These are phyloP conservation scores for Hypoxylon rickii DNA, from an alignment of 495 filamentous ascomycete genomes.

Conservation along the genomic window DNA sequence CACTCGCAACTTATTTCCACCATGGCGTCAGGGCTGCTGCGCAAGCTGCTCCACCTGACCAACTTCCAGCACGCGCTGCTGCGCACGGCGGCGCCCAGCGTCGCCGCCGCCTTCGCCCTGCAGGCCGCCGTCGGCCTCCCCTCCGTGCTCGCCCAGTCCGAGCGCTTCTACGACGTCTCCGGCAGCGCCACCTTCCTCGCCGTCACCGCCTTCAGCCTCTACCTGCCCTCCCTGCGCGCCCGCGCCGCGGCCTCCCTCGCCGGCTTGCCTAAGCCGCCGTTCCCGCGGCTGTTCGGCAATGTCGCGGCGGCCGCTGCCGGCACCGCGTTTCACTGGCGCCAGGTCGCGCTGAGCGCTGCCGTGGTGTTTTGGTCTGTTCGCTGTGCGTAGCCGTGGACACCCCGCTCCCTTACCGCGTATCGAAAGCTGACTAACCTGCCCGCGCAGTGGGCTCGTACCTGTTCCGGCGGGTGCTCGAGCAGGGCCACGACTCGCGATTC, in stretches of 20 bases:
- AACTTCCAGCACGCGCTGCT: slow-evolving; percentile 63
- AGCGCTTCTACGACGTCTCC: slow-evolving; percentile 68
- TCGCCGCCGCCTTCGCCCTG: slow-evolving; percentile 59
- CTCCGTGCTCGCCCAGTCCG: slow-evolving; percentile 59
- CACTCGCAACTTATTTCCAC: background rate
- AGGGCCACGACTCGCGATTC: slow-evolving; percentile 65
- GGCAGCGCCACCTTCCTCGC: slow-evolving; percentile 65
- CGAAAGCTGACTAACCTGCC: no score
- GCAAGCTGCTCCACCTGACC: slow-evolving; percentile 57
- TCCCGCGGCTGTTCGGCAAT: slow-evolving; percentile 49
- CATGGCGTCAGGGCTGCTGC: slow-evolving; percentile 52
- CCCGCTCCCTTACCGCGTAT: no score
- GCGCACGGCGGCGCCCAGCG: slow-evolving; percentile 60
- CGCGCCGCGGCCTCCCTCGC: slow-evolving; percentile 44
- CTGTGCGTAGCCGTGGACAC: slow-evolving; percentile 48
- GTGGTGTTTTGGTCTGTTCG: slow-evolving; percentile 63
- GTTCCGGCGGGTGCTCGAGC: slow-evolving; percentile 57
- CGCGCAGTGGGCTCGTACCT: slow-evolving; percentile 64
- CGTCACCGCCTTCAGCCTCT: slow-evolving; percentile 60
- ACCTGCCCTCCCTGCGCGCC: slow-evolving; percentile 61
- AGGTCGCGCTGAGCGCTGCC: slow-evolving; percentile 60
- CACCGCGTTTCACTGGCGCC: slow-evolving; percentile 62
- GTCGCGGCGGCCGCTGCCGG: slow-evolving; percentile 40
- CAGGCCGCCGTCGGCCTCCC: slow-evolving; percentile 62
- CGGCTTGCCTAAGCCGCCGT: slow-evolving; percentile 46